phyloP scores from a whole-genome alignment of 2,329 filamentous ascomycete species.

The Aspergillus tanneri region DNA sequence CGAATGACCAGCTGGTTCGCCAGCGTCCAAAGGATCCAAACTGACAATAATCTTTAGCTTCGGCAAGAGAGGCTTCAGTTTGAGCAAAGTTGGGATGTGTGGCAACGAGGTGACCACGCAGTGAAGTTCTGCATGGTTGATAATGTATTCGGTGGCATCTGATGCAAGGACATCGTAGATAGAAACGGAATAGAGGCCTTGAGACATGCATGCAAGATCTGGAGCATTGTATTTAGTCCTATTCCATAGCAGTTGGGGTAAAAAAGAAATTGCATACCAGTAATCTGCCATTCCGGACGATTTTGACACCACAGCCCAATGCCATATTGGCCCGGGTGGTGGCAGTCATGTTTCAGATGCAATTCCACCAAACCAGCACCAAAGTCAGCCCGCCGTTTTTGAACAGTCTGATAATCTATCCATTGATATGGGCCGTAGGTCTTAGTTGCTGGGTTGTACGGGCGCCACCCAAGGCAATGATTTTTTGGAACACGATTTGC shows the following conservation, averaged over 20 bases:
- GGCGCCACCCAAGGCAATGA: conserved; percentile 75
- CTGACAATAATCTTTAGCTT: conserved; percentile 83
- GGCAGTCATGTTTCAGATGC: conserved; percentile 69
- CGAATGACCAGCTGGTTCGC: conserved; percentile 72
- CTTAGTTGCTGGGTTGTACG: conserved; percentile 73
- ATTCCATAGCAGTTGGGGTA: background rate
- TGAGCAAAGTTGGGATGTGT: conserved; percentile 78
- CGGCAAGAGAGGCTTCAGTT: conserved; percentile 74
- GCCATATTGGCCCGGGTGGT: conserved; percentile 63
- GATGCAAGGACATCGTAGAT: conserved; percentile 95
- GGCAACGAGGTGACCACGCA: conserved; percentile 76
- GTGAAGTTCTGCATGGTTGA: conserved; percentile 78
- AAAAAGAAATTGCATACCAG: conserved; percentile 52
- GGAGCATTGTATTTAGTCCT: background rate
- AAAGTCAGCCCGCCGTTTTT: conserved; percentile 75
- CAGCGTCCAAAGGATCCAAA: conserved; percentile 76
- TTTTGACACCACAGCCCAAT: conserved; percentile 86
- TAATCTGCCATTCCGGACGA: conserved; percentile 84
- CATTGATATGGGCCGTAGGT: conserved; percentile 76
- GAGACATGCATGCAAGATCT: conserved; percentile 86
- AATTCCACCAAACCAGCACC: conserved; percentile 83
- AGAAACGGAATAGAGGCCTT: conserved; percentile 84
- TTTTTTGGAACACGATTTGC: conserved; percentile 63
- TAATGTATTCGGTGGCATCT: conserved; percentile 89
- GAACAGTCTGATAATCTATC: conserved; percentile 79